Percentiles rank a stretch among this genome's conserved stretches.
Evolutionary conservation across 495 filamentous ascomycete genomes (phyloP).

Genomic region (Aspergillus coremiiformis): DNA sequence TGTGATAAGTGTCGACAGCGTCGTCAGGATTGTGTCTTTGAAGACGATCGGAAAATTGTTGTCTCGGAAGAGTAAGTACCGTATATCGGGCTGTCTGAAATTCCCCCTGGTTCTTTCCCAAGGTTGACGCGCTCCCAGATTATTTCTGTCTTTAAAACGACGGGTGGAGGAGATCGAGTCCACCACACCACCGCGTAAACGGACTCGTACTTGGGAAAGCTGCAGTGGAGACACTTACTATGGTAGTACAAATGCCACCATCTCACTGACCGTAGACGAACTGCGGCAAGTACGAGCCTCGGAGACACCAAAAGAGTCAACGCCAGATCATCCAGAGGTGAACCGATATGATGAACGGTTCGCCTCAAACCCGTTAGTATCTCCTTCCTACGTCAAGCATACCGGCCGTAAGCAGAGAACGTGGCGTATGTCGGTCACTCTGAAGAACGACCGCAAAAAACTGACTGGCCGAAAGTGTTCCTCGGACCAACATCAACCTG

Average conservation of each 20-base stretch:
- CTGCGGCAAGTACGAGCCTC: not conserved
- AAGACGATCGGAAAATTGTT: slow-evolving; percentile 26
- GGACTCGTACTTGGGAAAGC: not conserved
- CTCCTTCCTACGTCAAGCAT: slow-evolving; percentile 15
- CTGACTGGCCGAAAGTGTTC: slow-evolving; percentile 13
- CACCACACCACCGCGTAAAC: slow-evolving; percentile 2
- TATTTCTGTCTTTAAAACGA: slow-evolving; percentile 18
- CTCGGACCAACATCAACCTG: slow-evolving; percentile 34
- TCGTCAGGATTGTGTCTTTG: slow-evolving; percentile 23
- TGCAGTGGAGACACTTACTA: slow-evolving; percentile 1
- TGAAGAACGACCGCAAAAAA: not conserved
- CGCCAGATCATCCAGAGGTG: slow-evolving; percentile 3
- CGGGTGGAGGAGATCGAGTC: slow-evolving; percentile 14
- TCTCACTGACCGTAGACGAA: not conserved
- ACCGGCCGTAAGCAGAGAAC: slow-evolving; percentile 5
- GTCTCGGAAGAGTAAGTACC: slow-evolving; percentile 23
- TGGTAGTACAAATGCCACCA: not conserved
- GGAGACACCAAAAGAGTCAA: not conserved
- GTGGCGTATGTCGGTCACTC: slow-evolving; percentile 11
- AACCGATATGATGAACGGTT: slow-evolving; percentile 15
- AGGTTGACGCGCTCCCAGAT: not conserved
- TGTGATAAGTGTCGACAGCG: slow-evolving; percentile 26
- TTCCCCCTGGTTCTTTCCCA: not conserved
- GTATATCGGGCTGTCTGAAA: not conserved
- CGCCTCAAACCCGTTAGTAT: slow-evolving; percentile 17